phyloP scores from a whole-genome alignment of 805 yeast genomes.

The Saccharomycopsis microspora region DNA sequence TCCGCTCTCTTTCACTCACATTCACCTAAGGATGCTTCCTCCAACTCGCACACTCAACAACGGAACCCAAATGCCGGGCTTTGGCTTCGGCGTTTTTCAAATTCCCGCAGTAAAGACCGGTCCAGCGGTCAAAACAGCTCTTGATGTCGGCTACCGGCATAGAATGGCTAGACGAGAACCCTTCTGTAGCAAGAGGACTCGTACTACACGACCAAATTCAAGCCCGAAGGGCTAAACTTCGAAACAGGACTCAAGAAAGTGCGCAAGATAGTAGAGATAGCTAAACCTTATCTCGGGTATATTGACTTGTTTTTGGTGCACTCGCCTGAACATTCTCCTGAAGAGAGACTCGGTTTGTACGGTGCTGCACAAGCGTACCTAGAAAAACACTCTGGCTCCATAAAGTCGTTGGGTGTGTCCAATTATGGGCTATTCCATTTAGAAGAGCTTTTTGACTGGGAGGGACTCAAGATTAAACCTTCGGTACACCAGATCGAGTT shows the following conservation, averaged over 20 bases:
- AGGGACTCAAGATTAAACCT: conserved; percentile 43
- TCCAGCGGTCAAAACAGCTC: conserved; percentile 41
- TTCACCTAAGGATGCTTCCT: too few relatives aligned
- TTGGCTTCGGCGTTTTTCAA: conserved; percentile 46
- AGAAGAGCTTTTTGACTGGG: conserved; percentile 34
- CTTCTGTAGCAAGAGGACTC: conserved; percentile 27
- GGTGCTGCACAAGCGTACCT: conserved; percentile 45
- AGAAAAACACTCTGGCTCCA: conserved; percentile 38
- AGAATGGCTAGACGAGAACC: conserved; percentile 37
- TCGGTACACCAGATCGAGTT: conserved; percentile 65
- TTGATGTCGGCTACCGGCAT: conserved; percentile 59
- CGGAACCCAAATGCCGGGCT: conserved; percentile 41
- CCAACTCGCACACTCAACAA: conserved; percentile 28
- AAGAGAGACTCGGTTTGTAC: conserved; percentile 45
- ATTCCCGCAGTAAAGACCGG: conserved; percentile 29
- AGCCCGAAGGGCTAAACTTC: conserved; percentile 36
- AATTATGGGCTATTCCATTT: conserved; percentile 48
- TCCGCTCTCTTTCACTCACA: too few relatives aligned
- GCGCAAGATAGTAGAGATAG: conserved; percentile 33
- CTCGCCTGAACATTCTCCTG: conserved; percentile 40
- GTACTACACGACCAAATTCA: conserved; percentile 58
- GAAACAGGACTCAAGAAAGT: background rate
- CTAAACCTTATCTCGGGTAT: conserved; percentile 31
- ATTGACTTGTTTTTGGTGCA: conserved; percentile 65
- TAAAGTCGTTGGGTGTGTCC: conserved; percentile 64